A percentile compares a stretch with the other conserved stretches of the same genome.
Evolutionary conservation across 495 filamentous ascomycete genomes (phyloP).

Genomic region (Penicillium tannophilum): DNA sequence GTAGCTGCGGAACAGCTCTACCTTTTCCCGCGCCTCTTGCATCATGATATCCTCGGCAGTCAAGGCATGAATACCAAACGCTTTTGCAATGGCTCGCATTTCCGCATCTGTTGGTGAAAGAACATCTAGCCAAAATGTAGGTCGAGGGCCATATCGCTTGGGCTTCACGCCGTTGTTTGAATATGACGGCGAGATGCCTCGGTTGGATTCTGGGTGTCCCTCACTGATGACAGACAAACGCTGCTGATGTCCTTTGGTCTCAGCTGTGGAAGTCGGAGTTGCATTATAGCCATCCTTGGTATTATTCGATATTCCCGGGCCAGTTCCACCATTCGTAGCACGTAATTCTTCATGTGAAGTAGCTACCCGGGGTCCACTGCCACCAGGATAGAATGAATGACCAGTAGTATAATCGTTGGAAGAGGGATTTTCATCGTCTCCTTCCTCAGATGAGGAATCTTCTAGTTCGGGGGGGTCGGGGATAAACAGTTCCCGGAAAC

Average conservation of each 20-base stretch:
- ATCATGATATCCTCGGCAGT: conserved; percentile 97
- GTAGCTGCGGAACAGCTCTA: conserved; percentile 94
- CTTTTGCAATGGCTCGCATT: conserved; percentile 87
- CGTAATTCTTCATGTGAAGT: not conserved
- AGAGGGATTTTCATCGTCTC: conserved; percentile 43
- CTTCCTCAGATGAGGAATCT: conserved; percentile 65
- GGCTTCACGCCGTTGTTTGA: conserved; percentile 44
- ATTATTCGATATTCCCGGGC: not conserved
- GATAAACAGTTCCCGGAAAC: conserved; percentile 84
- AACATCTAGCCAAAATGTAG: conserved; percentile 95
- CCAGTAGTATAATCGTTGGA: conserved; percentile 13
- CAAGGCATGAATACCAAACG: conserved; percentile 92
- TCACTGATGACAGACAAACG: conserved; percentile 40
- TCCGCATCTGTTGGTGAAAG: conserved; percentile 87
- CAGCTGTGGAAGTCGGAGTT: conserved; percentile 2
- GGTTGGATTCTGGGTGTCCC: conserved; percentile 31
- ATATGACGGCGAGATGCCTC: conserved; percentile 26
- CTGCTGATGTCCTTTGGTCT: conserved; percentile 21
- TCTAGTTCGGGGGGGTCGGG: conserved; percentile 67
- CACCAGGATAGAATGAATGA: conserved; percentile 1
- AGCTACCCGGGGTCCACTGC: not conserved
- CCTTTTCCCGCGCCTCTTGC: conserved; percentile 91
- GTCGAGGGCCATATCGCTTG: conserved; percentile 80
- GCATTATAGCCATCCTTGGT: conserved; percentile 1
- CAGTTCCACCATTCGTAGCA: not conserved